These are phyloP conservation scores for Emergomyces africanus DNA, from an alignment of 2,329 filamentous ascomycete genomes.

Conservation along the genomic window DNA sequence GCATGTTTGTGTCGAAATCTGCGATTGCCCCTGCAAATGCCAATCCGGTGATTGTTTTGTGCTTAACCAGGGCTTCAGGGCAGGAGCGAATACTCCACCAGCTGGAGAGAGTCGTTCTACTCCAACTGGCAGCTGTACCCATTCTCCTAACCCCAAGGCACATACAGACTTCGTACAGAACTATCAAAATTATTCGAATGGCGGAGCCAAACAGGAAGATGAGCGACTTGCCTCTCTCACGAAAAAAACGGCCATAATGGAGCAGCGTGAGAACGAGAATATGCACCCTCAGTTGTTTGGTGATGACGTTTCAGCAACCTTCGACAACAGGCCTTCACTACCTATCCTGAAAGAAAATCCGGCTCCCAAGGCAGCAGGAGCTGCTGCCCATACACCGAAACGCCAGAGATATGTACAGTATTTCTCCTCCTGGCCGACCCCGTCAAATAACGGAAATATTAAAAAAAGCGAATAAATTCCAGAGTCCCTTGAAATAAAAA, in stretches of 20 bases:
- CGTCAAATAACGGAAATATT: neutral
- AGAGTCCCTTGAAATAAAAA: neutral
- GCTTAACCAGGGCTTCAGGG: neutral
- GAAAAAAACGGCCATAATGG: conserved; percentile 6
- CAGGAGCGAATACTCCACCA: neutral
- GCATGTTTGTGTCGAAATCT: conserved; percentile 24
- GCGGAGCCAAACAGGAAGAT: conserved; percentile 19
- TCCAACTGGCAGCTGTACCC: neutral
- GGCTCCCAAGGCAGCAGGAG: neutral
- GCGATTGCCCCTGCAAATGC: conserved; percentile 23
- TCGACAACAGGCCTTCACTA: neutral
- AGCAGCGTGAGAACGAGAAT: conserved; percentile 11
- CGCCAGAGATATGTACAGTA: conserved; percentile 1
- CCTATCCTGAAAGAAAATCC: neutral
- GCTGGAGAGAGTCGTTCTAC: neutral
- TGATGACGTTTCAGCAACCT: neutral
- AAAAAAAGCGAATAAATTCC: neutral
- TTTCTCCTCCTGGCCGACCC: neutral
- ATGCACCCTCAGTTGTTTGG: neutral
- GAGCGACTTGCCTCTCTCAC: conserved; percentile 11
- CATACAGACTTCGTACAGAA: conserved; percentile 9
- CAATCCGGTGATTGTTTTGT: conserved; percentile 9
- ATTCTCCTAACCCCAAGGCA: neutral
- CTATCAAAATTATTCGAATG: conserved; percentile 21
- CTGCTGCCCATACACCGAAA: neutral